Evolutionary conservation across 495 filamentous ascomycete species (phyloP).

Genomic region (Cercophora scortea): DNA sequence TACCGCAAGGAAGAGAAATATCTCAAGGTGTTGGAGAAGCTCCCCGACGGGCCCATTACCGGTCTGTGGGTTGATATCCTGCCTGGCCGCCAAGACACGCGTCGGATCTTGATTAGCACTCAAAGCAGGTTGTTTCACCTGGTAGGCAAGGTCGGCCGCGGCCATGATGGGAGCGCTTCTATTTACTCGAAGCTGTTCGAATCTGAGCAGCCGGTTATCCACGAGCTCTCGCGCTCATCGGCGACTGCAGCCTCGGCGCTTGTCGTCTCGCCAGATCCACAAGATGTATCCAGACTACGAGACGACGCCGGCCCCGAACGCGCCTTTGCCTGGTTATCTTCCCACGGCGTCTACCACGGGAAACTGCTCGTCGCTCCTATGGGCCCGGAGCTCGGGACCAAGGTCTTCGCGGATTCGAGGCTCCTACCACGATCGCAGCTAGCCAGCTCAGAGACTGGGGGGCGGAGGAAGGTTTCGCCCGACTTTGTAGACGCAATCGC

Average conservation of each 20-base stretch:
- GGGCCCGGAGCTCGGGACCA: slow-evolving; percentile 51
- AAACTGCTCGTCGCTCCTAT: slow-evolving; percentile 49
- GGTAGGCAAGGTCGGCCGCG: slow-evolving; percentile 64
- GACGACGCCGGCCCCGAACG: slow-evolving; percentile 47
- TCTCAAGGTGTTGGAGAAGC: slow-evolving; percentile 68
- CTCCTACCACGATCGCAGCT: slow-evolving; percentile 67
- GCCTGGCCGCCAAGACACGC: slow-evolving; percentile 55
- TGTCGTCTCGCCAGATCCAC: slow-evolving; percentile 65
- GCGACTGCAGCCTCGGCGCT: slow-evolving; percentile 54
- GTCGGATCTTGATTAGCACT: slow-evolving; percentile 72
- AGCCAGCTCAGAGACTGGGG: slow-evolving; percentile 56
- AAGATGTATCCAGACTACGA: slow-evolving; percentile 31
- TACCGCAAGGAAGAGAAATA: slow-evolving; percentile 93
- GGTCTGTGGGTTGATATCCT: slow-evolving; percentile 76
- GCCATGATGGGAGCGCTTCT: slow-evolving; percentile 71
- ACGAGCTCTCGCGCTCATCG: slow-evolving; percentile 55
- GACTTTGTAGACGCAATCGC: slow-evolving; percentile 73
- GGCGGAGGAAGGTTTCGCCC: slow-evolving; percentile 54
- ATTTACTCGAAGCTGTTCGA: slow-evolving; percentile 87
- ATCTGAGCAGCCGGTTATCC: slow-evolving; percentile 62
- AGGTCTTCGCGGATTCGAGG: slow-evolving; percentile 61
- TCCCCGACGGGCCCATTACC: slow-evolving; percentile 67
- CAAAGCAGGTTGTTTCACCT: slow-evolving; percentile 69
- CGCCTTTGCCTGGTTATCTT: slow-evolving; percentile 83
- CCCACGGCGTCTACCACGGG: slow-evolving; percentile 83